phyloP scores from a whole-genome alignment of 2,329 filamentous ascomycete genomes.

The Cercospora sp. region DNA sequence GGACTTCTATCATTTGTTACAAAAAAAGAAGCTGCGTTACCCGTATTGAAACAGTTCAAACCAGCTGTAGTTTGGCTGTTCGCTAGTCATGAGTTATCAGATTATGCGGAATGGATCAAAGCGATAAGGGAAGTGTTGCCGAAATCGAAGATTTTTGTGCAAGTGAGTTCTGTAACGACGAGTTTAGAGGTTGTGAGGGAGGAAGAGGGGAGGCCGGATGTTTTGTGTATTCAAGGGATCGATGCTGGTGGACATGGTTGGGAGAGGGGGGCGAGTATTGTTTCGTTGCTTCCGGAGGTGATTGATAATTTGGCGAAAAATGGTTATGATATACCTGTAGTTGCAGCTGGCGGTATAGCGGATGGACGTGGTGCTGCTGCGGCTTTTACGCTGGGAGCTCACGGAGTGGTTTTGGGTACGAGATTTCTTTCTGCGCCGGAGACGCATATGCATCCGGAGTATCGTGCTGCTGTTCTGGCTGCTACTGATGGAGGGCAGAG shows the following conservation, averaged over 20 bases:
- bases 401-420: slow-evolving; percentile 63
- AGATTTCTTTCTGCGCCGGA: slow-evolving; percentile 56
- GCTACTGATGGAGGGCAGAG: slow-evolving; percentile 53
- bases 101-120: slow-evolving; percentile 40
- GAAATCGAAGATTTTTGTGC: slow-evolving; percentile 56
- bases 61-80: slow-evolving; percentile 69
- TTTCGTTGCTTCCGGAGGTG: slow-evolving; percentile 61
- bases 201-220: slow-evolving; percentile 55
- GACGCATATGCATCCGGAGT: slow-evolving; percentile 45
- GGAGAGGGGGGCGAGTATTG: slow-evolving; percentile 55
- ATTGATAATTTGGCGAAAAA: slow-evolving; percentile 45
- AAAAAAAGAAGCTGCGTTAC: slow-evolving; percentile 47
- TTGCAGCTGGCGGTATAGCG: slow-evolving; percentile 57
- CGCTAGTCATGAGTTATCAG: slow-evolving; percentile 52
- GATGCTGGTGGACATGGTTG: slow-evolving; percentile 68
- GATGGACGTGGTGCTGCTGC: slow-evolving; percentile 59
- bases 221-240: slow-evolving; percentile 61
- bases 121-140: slow-evolving; percentile 38
- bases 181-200: slow-evolving; percentile 53
- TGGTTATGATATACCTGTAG: slow-evolving; percentile 50
- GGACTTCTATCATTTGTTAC: slow-evolving; percentile 60
- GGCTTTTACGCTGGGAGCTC: slow-evolving; percentile 54
- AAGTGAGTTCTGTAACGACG: slow-evolving; percentile 60
- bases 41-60: slow-evolving; percentile 54
- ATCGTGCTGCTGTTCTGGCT: slow-evolving; percentile 49